Evolutionary conservation across 768 basidiomycete species (phyloP).

Genomic region (Kwoniella botswanensis): DNA sequence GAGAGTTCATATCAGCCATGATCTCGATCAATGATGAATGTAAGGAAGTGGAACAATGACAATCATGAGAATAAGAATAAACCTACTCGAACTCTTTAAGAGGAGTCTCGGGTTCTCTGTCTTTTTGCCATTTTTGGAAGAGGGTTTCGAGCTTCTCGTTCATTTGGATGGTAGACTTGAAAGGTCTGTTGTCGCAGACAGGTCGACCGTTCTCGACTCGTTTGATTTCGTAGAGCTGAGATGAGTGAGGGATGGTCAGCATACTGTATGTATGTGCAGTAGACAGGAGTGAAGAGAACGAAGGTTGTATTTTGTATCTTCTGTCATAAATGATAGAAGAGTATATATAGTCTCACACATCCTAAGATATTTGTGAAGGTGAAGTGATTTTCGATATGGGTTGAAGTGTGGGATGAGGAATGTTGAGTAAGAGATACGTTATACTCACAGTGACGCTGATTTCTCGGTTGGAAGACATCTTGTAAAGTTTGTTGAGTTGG

Average conservation of each 20-base stretch:
- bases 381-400: not conserved
- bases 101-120: constrained; percentile 11
- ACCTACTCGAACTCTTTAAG: constrained; percentile 24
- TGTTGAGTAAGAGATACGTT: not conserved
- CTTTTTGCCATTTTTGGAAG: constrained; percentile 25
- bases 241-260: not conserved
- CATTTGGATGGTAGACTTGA: constrained; percentile 13
- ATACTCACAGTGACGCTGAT: constrained; percentile 21
- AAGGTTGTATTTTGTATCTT: not conserved
- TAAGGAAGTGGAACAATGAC: not conserved
- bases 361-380: not conserved
- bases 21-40: not conserved
- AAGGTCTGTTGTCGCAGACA: constrained; percentile 17
- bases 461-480: constrained; percentile 16
- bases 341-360: not conserved
- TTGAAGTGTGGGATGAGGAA: not conserved
- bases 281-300: not conserved
- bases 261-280: not conserved
- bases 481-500: constrained; percentile 1
- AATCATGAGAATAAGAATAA: not conserved
- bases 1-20: constrained; percentile 3
- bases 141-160: constrained; percentile 23
- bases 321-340: not conserved
- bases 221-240: constrained; percentile 21
- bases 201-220: constrained; percentile 18